Base-by-base conservation (phyloP, 257 asterid genomes). In the Salvia miltiorrhiza region DNA sequence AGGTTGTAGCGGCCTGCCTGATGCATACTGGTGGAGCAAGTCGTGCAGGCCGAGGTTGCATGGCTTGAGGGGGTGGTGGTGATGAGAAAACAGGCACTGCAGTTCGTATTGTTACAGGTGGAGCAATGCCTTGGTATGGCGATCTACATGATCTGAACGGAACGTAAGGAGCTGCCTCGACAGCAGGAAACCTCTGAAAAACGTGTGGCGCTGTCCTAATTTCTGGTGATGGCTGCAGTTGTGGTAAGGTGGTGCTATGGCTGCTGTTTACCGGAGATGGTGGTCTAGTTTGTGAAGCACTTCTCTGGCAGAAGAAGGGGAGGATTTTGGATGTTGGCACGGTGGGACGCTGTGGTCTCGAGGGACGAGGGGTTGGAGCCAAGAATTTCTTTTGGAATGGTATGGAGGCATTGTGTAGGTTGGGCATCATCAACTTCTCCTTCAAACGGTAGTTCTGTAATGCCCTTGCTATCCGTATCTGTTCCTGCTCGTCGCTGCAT, bases 401-500 rank as follows among this genome's bases (percentile, higher is more conserved):
- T 32, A 72, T 16, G 13, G 83, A 69, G 70, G 71, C 17, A 8
- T 70, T 60, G 30, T 67, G 74, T 33, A 70, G 61, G 77, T 79
- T 82, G 45, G 79, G 57, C 71, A 66, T 64, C 30, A 53, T 69
- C 48, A 77, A 39, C 70, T 73, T 83, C 73, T 67, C 89, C 74
- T 81, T 87, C 65, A 70, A 64, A 19, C 78, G 83, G 72, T 85
- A 90, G 48, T 65, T 84, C 69, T 74, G 82, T 53, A 90, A 59
- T 24, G 93, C 93, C 77, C 93, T 81, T 0, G 93, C 95, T 48
- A 90, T 83, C 70, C 82, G 82, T 56, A 87, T 81, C 76, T 90
- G 96, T 53, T 90, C 95, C 57, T 87, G 96, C 70, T 90, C 96
- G 5, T 86, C 96, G 19, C 64, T 87, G 79, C 76, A 82, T 69